These are phyloP conservation scores for Candida takata DNA, from an alignment of 805 yeast genomes.

Conservation along the genomic window DNA sequence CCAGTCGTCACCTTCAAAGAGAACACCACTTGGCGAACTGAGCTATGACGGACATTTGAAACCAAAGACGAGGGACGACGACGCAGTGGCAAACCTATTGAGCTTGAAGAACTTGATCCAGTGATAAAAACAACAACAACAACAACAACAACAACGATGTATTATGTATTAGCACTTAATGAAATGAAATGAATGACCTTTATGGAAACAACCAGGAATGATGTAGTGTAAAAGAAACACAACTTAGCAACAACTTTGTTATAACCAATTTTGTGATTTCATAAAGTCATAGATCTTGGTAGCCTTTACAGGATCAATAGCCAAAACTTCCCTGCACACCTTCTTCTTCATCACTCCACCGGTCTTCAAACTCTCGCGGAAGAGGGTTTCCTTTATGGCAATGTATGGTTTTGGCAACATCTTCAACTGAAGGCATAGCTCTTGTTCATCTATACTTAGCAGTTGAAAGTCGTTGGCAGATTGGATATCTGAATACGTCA, in stretches of 20 bases:
- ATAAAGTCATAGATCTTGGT: slow-evolving; percentile 89
- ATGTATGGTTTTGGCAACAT: slow-evolving; percentile 90
- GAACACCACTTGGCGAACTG: slow-evolving; percentile 13
- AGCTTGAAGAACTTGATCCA: slow-evolving; percentile 7
- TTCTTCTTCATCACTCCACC: slow-evolving; percentile 82
- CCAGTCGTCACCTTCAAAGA: slow-evolving; percentile 1
- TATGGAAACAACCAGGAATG: no score
- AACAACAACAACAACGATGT: background rate
- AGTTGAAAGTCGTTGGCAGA: slow-evolving; percentile 79
- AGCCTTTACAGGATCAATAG: slow-evolving; percentile 82
- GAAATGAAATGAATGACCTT: no score
- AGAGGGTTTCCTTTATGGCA: slow-evolving; percentile 83
- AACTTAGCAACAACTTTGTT: slow-evolving; percentile 7
- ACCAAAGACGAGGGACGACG: slow-evolving; percentile 11
- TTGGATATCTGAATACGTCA: slow-evolving; percentile 58
- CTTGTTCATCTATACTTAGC: slow-evolving; percentile 82
- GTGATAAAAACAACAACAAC: background rate
- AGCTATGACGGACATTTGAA: slow-evolving; percentile 3
- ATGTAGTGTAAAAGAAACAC: no score
- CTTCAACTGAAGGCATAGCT: slow-evolving; percentile 73
- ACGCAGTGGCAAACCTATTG: slow-evolving; percentile 13
- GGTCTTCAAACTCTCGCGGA: slow-evolving; percentile 77
- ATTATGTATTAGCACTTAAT: background rate
- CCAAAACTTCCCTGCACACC: slow-evolving; percentile 75
- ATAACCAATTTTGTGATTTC: slow-evolving; percentile 83